phyloP scores from a whole-genome alignment of 2,329 filamentous ascomycete genomes.

The Penicillium sp. region DNA sequence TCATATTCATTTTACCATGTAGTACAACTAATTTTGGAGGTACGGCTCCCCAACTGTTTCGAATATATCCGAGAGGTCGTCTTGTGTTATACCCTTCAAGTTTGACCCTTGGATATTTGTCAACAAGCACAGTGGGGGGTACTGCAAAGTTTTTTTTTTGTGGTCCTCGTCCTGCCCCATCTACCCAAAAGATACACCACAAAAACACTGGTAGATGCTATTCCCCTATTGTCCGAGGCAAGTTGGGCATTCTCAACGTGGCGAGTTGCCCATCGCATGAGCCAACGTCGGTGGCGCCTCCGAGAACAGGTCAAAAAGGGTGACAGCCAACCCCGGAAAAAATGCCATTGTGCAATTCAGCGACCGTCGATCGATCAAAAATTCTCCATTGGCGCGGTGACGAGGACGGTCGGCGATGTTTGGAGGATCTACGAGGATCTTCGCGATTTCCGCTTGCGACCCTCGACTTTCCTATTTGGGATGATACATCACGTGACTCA shows the following conservation, averaged over 20 bases:
- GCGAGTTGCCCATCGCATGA: not conserved
- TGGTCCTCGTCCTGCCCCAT: no score
- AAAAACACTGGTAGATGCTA: not conserved
- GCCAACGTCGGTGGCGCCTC: not conserved
- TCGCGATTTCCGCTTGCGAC: constrained; percentile 16
- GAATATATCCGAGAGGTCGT: no score
- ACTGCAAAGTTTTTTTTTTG: no score
- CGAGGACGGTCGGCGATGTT: not conserved
- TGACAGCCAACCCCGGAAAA: not conserved
- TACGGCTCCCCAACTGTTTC: no score
- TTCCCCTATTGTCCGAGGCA: not conserved
- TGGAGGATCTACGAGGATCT: not conserved
- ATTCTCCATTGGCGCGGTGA: constrained; percentile 13
- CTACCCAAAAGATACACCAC: no score
- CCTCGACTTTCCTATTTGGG: constrained; percentile 19
- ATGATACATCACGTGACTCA: constrained; percentile 9
- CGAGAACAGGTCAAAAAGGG: not conserved
- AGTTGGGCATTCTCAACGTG: not conserved
- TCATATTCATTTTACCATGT: no score
- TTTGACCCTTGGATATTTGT: no score
- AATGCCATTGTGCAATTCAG: constrained; percentile 6
- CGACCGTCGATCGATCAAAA: constrained; percentile 1
- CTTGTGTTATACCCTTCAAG: no score
- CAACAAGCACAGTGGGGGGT: no score
- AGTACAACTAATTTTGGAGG: no score